Evolutionary conservation across 1,139 yeast genomes (phyloP).

Genomic region (Pichia sp.): DNA sequence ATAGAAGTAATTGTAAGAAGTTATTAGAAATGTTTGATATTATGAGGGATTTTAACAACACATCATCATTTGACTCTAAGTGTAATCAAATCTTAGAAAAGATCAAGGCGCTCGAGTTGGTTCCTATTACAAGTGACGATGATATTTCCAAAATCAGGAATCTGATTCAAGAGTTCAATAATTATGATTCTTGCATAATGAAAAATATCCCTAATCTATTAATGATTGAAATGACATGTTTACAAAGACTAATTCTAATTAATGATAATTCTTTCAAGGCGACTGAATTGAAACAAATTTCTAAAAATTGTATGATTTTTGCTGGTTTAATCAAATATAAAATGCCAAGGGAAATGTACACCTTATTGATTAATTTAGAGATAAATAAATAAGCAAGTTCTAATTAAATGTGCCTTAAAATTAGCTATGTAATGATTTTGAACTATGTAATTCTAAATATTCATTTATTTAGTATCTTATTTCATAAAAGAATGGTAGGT

Average conservation of each 20-base stretch:
- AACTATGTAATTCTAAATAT: not conserved
- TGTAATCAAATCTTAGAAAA: conserved; percentile 29
- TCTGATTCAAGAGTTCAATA: conserved; percentile 47
- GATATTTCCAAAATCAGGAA: conserved; percentile 42
- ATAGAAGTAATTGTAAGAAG: conserved; percentile 54
- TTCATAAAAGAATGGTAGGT: too few relatives aligned
- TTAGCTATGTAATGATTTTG: not conserved
- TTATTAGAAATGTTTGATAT: conserved; percentile 62
- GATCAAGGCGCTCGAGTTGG: conserved; percentile 51
- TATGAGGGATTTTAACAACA: conserved; percentile 45
- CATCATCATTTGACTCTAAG: not conserved
- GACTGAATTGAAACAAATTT: conserved; percentile 50
- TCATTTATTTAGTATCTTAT: not conserved
- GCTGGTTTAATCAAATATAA: conserved; percentile 95
- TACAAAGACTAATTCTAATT: conserved; percentile 35
- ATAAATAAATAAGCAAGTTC: conserved; percentile 30
- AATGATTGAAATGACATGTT: conserved; percentile 74
- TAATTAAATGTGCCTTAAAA: too few relatives aligned
- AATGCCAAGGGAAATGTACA: conserved; percentile 89
- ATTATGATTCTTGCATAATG: conserved; percentile 61
- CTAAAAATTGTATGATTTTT: conserved; percentile 85
- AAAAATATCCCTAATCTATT: conserved; percentile 76
- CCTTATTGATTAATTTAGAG: conserved; percentile 66
- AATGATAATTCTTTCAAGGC: conserved; percentile 28
- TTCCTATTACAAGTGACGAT: conserved; percentile 48